phyloP scores from a whole-genome alignment of 148 eudicot species.

The Rhododendron williamsianum region DNA sequence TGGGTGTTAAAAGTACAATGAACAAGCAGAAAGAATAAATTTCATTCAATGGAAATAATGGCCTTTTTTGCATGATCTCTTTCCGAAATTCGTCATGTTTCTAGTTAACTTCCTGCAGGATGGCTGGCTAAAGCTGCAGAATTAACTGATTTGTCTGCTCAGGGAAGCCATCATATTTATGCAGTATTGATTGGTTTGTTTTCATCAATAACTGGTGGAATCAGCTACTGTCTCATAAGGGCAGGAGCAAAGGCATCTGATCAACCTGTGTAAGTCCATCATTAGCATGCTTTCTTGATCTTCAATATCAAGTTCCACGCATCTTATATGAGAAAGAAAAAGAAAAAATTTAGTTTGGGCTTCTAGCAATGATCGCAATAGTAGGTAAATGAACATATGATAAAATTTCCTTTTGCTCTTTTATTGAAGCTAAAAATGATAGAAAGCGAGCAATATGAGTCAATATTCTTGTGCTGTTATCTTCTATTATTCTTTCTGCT shows the following conservation, averaged over 20 bases:
- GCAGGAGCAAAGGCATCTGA: slow-evolving; percentile 63
- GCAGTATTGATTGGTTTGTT: slow-evolving; percentile 38
- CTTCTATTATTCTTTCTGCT: not conserved
- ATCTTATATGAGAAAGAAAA: not conserved
- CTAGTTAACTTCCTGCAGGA: slow-evolving; percentile 20
- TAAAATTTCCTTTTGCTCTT: not conserved
- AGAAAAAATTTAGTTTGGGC: not conserved
- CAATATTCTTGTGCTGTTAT: not conserved
- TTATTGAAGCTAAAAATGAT: not conserved
- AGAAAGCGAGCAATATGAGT: not conserved
- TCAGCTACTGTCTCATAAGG: slow-evolving; percentile 50
- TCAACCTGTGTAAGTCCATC: slow-evolving; percentile 48
- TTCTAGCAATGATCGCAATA: not conserved
- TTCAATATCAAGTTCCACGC: not conserved
- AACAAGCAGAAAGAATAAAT: not conserved
- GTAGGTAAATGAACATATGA: not conserved
- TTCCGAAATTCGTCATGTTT: not conserved
- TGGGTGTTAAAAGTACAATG: not conserved
- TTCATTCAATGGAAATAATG: not conserved
- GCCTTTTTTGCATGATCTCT: not conserved
- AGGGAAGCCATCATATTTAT: slow-evolving; percentile 28
- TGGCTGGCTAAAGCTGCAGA: slow-evolving; percentile 24
- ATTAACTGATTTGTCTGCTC: slow-evolving; percentile 22
- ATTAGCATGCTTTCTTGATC: slow-evolving; percentile 13
- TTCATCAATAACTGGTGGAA: slow-evolving; percentile 46